Conservation (phyloP, 257 asterid genomes). For the Scutellaria baicalensis region DNA sequence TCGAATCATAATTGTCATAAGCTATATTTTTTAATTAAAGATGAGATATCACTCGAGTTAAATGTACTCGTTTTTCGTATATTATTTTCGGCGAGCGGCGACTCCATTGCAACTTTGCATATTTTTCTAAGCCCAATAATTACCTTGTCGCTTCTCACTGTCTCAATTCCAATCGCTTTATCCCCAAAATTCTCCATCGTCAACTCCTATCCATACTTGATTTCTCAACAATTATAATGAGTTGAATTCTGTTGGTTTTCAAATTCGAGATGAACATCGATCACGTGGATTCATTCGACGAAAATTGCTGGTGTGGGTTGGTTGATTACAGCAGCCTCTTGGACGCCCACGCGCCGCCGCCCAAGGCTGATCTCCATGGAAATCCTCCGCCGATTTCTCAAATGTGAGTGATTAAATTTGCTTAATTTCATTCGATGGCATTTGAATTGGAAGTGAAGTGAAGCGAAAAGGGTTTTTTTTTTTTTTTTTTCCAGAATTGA, state of each 20-base stretch:
- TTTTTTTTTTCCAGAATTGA: no score
- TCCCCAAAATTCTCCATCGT: background rate
- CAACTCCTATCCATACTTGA: background rate
- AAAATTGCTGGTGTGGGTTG: slow-evolving; percentile 31
- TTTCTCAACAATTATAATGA: background rate
- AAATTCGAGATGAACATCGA: slow-evolving; percentile 12
- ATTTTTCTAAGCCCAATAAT: background rate
- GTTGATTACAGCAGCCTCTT: slow-evolving; percentile 36
- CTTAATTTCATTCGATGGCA: background rate
- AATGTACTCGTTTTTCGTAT: no score
- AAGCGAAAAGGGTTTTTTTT: background rate
- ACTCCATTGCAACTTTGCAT: no score
- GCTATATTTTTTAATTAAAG: no score
- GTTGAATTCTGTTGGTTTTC: background rate
- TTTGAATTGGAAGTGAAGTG: background rate
- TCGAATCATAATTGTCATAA: no score
- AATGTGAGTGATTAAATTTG: slow-evolving; percentile 15
- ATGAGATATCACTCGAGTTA: no score
- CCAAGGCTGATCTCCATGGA: slow-evolving; percentile 12
- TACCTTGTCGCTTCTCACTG: background rate
- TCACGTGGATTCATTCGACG: slow-evolving; percentile 28
- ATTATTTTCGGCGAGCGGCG: no score
- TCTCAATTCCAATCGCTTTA: background rate
- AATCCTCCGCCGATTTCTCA: slow-evolving; percentile 12
- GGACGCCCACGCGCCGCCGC: slow-evolving; percentile 17